Percentiles rank a stretch among this genome's conserved stretches.
phyloP scores from a whole-genome alignment of 169 alveolate genomes.

The Plasmodium vivax region DNA sequence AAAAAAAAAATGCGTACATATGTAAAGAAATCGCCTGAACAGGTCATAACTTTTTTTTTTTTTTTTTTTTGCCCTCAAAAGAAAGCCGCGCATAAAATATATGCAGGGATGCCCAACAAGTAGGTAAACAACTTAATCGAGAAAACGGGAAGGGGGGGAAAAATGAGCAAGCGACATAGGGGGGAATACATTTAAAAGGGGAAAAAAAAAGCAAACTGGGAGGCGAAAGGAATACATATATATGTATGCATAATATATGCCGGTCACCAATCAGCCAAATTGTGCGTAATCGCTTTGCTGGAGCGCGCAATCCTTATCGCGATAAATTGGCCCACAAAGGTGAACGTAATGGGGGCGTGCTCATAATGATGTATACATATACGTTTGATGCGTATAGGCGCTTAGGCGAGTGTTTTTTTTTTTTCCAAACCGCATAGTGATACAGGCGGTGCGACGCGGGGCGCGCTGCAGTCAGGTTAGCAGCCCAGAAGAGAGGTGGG shows the following conservation, averaged over 20 bases:
- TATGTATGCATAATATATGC: too few relatives aligned
- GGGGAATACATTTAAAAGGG: not conserved
- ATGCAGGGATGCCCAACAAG: not conserved
- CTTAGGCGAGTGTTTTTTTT: not conserved
- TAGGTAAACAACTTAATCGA: not conserved
- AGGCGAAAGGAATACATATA: not conserved
- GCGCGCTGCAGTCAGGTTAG: not conserved
- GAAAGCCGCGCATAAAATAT: not conserved
- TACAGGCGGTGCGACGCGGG: not conserved
- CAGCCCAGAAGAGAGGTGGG: not conserved
- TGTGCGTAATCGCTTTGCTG: not conserved
- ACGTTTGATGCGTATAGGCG: not conserved
- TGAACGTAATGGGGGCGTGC: not conserved
- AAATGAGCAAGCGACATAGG: too few relatives aligned
- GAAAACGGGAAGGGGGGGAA: not conserved
- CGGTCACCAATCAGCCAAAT: not conserved
- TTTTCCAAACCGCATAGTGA: not conserved
- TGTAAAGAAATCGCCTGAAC: not conserved
- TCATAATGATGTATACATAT: not conserved
- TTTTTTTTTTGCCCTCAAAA: not conserved
- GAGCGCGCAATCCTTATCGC: not conserved
- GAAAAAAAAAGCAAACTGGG: not conserved
- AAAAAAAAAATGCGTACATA: not conserved
- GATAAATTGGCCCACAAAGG: not conserved
- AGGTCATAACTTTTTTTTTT: not conserved